Evolutionary conservation across 768 basidiomycete genomes (phyloP), one percentile per base, ranked within the genome.

Genomic region (button mushroom (Agaricus bisporus)): DNA sequence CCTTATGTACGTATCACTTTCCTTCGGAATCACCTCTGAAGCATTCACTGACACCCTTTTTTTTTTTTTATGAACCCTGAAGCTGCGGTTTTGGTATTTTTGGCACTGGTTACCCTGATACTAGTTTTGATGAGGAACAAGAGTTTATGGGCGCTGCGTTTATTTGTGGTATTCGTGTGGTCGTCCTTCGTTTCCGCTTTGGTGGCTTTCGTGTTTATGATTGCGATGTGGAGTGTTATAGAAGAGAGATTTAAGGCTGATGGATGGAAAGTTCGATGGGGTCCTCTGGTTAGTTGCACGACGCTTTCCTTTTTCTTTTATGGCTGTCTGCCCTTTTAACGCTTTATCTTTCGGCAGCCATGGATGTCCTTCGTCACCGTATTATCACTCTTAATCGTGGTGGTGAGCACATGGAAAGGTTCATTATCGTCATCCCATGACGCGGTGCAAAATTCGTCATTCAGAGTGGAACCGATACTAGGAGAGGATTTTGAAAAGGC

Each of bases 121-220:
- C 70, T 67, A 3, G 58, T 66, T 22, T 38, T 64, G 7, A 22
- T 22, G 22, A 58, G 50, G 18, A 56, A 55, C 28, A 56, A 65
- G 25, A 64, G 60, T 22, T 48, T 56, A 32, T 64, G 59, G 58
- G 62, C 63, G 8, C 64, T 67, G 36, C 63, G 58, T 20, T 55
- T 69, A 6, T 68, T 71, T 41, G 54, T 57, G 26, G 22, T 65
- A 32, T 63, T 67, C 4, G 60, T 62, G n/a, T 60, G 62, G 60
- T 54, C 56, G 3, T 65, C 72, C 0, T 67, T 70, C 50, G 43
- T 62, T 2, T 45, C 61, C 1, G 70, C 71, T 1, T 53, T 61
- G 20, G 41, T 70, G 7, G 69, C 68, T 11, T 71, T 73, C 51
- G 49, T 70, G n/a, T 72, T 72, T 49, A 68, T 66, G 66, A 66